phyloP scores from a whole-genome alignment of 805 yeast genomes.

The Saccharomyces jurei region DNA sequence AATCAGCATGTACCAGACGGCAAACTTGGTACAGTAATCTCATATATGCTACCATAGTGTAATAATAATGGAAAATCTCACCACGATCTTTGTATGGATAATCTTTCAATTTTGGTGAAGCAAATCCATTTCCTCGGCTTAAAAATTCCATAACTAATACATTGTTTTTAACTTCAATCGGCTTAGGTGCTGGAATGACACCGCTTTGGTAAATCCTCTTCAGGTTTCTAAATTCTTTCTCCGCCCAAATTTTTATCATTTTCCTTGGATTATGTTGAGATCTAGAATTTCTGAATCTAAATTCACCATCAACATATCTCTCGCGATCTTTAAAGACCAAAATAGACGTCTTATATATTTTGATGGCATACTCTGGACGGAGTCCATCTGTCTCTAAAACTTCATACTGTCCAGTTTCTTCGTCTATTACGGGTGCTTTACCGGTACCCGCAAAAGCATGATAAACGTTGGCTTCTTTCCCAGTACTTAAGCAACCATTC shows the following conservation, averaged over 20 bases:
- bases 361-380: slow-evolving; percentile 69
- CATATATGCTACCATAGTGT: slow-evolving; percentile 75
- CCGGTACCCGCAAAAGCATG: slow-evolving; percentile 48
- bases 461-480: slow-evolving; percentile 98
- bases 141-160: slow-evolving; percentile 92
- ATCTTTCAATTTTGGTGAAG: slow-evolving; percentile 85
- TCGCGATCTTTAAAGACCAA: slow-evolving; percentile 96
- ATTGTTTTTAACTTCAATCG: slow-evolving; percentile 79
- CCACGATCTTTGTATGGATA: slow-evolving; percentile 63
- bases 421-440: background rate
- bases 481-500: slow-evolving; percentile 92
- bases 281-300: slow-evolving; percentile 78
- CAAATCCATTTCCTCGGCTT: slow-evolving; percentile 68
- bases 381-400: background rate
- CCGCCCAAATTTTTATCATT: slow-evolving; percentile 98
- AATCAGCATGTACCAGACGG: slow-evolving; percentile 90
- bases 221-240: slow-evolving; percentile 89
- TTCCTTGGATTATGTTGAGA: slow-evolving; percentile 88
- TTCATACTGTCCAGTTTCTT: slow-evolving; percentile 1
- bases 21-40: slow-evolving; percentile 82
- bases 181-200: slow-evolving; percentile 83
- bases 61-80: slow-evolving; percentile 60
- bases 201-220: slow-evolving; percentile 72
- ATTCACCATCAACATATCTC: slow-evolving; percentile 93
- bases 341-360: slow-evolving; percentile 92